Base-by-base conservation (phyloP, 2,329 filamentous ascomycete species). In the Hypocreales sp. region DNA sequence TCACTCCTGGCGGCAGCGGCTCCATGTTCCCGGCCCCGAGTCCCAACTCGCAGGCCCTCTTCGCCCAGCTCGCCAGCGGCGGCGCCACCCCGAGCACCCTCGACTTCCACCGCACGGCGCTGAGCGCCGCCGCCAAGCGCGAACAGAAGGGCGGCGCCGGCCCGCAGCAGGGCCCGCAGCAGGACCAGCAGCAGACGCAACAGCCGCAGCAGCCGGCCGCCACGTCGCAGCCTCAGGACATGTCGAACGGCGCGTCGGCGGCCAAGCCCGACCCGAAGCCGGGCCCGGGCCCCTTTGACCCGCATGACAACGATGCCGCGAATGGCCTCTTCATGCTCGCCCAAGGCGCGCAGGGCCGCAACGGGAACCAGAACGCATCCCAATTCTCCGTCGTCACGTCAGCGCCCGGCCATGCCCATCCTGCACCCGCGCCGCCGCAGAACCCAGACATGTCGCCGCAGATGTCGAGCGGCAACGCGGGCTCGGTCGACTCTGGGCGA, bases 1-100 rank as follows among this genome's bases (percentile, higher is more conserved):
- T 95, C 39, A 95, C 90, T 28, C 90, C 90, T 26, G 90, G 90
- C 34, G 87, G 87, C 39, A 84, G 86, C 49, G 87, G 86, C 42
- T 92, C 86, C 41, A 95, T 95, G 83, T 95, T 95, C 61, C 84
- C 87, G 31, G 81, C 79, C 29, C 79, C 83, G 3, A 92, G 80
- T 48, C 86, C 83, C 20, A 92, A 81, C 49, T 81, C 82, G 0
- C 78, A 84, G 57, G 79, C 79, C 27, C 57, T 94, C 6, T 82
- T 86, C 53, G 77, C 78, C 34, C 77, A 79, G 39, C 59, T 90
- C 20, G 74, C 81, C 37, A 80, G 72, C 46, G 81, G 81, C 37
- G 80, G 78, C 30, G 79, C 83, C 4, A 98, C 90, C 2, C 90
- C 90, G 7, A 77, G 78, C 35, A 93, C 87, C 1, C 60, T 92